Base-by-base conservation (phyloP, 2,329 filamentous ascomycete species). In the Pestalotiopsis fici region DNA sequence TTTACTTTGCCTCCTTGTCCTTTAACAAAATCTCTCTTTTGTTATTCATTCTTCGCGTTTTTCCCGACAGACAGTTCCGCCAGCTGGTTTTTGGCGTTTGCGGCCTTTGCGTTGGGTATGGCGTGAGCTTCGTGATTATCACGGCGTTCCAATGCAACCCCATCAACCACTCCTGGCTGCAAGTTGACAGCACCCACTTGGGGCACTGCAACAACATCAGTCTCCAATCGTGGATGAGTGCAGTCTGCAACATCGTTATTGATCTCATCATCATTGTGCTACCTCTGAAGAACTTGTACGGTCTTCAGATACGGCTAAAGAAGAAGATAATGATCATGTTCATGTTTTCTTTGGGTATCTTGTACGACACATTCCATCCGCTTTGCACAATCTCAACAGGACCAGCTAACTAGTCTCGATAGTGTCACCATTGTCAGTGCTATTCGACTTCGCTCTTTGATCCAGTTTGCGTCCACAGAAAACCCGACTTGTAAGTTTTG, bases 371-470 rank as follows among this genome's bases (percentile, higher is more conserved):
- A 50, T 11, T 7, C n/a, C 21, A 23, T 3, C 4, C 43, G 18
- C 13, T 25, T n/a, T 56, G 18, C 64, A 57, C 37, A 15, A 69
- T 66, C 15, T 27, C 62, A 13, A 25, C 50, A 25, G 3, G 68
- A 69, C 37, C 28, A 65, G 12, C 55, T 57, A 57, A 57, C 21
- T n/a, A 37, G 15, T 43, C 61, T 28, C 54, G 23, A 31, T 47
- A 83, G 80, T 65, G 80, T 83, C 50, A 84, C 81, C 2, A 68
- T 84, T n/a, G 75, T 83, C 68, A 82, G 80, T 66, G 78, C 81
- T 60, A 72, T 85, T 31, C 81, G 82, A n/a, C 74, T 85, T 3
- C 75, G 77, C 12, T 80, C 79, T 6, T 77, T 84, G 21, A 77
- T 84, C 59, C 69, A 73, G 56, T 83, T 84, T 68, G 79, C 78